Evolutionary conservation across 306 rosid genomes (phyloP).

Genomic region (Pyrus bretschneideri): DNA sequence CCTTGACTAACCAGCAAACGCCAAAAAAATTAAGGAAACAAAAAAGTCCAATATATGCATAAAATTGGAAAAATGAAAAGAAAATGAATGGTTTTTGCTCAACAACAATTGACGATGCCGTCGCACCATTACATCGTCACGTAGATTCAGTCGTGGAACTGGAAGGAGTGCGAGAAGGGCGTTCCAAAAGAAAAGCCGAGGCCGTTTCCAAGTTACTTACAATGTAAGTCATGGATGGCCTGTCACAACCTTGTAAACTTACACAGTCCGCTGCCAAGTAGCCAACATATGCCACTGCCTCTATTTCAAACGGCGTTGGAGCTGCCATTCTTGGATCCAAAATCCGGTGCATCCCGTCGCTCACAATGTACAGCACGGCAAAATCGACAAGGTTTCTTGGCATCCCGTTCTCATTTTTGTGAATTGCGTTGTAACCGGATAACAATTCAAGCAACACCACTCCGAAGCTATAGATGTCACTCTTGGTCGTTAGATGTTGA

Average conservation of each 20-base stretch:
- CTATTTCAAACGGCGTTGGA: conserved; percentile 75
- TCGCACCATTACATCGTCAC: background rate
- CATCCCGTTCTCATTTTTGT: conserved; percentile 50
- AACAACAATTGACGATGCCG: background rate
- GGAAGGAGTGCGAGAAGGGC: conserved; percentile 30
- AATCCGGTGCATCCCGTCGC: conserved; percentile 70
- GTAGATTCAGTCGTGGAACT: conserved; percentile 37
- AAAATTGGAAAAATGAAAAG: background rate
- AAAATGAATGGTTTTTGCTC: background rate
- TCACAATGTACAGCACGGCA: conserved; percentile 48
- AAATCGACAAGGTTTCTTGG: conserved; percentile 85
- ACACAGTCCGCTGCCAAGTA: conserved; percentile 84
- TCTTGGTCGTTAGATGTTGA: conserved; percentile 61
- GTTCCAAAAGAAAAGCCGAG: conserved; percentile 44
- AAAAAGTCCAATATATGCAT: background rate
- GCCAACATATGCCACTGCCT: conserved; percentile 72
- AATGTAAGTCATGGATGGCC: conserved; percentile 63
- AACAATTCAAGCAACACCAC: conserved; percentile 62
- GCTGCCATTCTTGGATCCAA: conserved; percentile 60
- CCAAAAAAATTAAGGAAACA: background rate
- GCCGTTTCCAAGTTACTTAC: conserved; percentile 61
- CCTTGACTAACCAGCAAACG: background rate
- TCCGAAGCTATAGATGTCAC: conserved; percentile 85
- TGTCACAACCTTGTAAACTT: conserved; percentile 41
- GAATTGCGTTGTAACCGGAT: conserved; percentile 63